Evolutionary conservation across 148 eudicot genomes (phyloP).

Genomic region (Cornus suecica): DNA sequence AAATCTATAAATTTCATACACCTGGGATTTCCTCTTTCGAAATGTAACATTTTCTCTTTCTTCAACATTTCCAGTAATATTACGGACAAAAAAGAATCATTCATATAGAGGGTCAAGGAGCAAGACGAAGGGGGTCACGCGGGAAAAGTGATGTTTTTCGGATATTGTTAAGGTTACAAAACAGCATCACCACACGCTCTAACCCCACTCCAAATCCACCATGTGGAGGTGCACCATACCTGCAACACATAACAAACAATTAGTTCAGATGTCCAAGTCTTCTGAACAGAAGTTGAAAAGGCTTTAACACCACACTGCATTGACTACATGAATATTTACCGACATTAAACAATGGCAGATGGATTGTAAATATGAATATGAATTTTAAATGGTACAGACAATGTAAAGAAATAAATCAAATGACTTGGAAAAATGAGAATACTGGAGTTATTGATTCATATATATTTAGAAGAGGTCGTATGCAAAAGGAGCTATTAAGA

Average conservation of each 20-base stretch:
- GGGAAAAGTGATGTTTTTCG: slow-evolving; percentile 71
- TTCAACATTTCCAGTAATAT: not conserved
- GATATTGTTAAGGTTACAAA: slow-evolving; percentile 79
- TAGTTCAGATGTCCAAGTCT: not conserved
- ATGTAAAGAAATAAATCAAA: not conserved
- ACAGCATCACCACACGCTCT: slow-evolving; percentile 93
- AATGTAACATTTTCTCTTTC: not conserved
- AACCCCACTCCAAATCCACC: slow-evolving; percentile 97
- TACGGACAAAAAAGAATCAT: not conserved
- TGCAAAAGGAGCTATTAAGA: too few relatives aligned
- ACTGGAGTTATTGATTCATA: too few relatives aligned
- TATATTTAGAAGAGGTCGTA: too few relatives aligned
- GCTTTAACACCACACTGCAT: not conserved
- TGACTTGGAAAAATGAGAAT: too few relatives aligned
- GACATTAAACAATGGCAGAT: not conserved
- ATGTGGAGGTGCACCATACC: slow-evolving; percentile 96
- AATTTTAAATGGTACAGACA: not conserved
- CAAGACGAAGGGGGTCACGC: slow-evolving; percentile 68
- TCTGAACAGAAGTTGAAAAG: not conserved
- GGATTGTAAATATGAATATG: too few relatives aligned
- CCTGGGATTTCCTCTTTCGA: not conserved
- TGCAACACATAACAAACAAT: slow-evolving; percentile 21
- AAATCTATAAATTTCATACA: too few relatives aligned
- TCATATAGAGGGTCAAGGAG: slow-evolving; percentile 36
- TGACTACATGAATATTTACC: not conserved